Conservation (phyloP, 495 filamentous ascomycete species). For the Tuber aestivum region DNA sequence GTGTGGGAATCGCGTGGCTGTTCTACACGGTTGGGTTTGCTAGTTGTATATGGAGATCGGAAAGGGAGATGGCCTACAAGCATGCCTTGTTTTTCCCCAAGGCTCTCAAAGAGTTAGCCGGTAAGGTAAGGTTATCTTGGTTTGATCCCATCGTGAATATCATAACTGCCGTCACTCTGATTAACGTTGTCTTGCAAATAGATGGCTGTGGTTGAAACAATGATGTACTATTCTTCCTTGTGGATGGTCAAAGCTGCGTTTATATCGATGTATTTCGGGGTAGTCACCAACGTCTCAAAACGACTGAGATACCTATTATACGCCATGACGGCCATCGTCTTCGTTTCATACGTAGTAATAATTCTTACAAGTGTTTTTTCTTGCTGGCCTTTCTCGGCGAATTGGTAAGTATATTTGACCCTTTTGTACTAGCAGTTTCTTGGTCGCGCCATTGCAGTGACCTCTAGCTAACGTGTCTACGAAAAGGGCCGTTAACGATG, state of each 20-base stretch:
- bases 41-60: slow-evolving; percentile 5
- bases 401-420: slow-evolving; percentile 9
- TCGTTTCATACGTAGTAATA: neutral
- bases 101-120: neutral
- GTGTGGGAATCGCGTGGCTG: slow-evolving; percentile 5
- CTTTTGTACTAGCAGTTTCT: neutral
- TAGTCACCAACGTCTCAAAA: slow-evolving; percentile 9
- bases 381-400: slow-evolving; percentile 8
- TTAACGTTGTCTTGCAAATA: neutral
- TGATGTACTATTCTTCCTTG: slow-evolving; percentile 12
- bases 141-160: neutral
- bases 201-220: slow-evolving; percentile 3
- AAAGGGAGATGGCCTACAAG: neutral
- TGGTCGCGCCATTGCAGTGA: neutral
- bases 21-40: neutral
- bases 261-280: slow-evolving; percentile 18
- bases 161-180: neutral
- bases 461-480: neutral
- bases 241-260: slow-evolving; percentile 17
- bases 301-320: slow-evolving; percentile 8
- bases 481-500: neutral
- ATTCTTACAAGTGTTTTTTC: slow-evolving; percentile 10
- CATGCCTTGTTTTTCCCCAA: neutral
- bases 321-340: neutral
- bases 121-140: neutral